These are phyloP conservation scores for Immersiporthe knoxdaviesiana DNA, from an alignment of 2,329 filamentous ascomycete genomes.

Conservation along the genomic window DNA sequence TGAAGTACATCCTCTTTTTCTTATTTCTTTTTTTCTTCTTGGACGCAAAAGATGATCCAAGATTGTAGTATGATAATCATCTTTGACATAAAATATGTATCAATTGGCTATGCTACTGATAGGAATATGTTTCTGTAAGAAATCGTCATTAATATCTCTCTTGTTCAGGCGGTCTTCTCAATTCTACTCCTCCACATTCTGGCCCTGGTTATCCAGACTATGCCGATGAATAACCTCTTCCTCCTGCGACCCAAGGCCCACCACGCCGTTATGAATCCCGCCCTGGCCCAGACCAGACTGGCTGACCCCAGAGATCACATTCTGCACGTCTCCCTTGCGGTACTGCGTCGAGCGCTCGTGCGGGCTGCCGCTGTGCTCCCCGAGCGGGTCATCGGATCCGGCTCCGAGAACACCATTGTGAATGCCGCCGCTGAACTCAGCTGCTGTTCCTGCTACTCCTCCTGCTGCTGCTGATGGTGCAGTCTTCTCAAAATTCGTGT, in stretches of 20 bases:
- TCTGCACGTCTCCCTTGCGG: slow-evolving; percentile 4
- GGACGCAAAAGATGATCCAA: no score
- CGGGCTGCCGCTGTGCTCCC: background rate
- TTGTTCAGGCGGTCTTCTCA: background rate
- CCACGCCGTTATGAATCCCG: slow-evolving; percentile 12
- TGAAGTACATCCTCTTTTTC: background rate
- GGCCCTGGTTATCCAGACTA: background rate
- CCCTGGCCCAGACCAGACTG: slow-evolving; percentile 14
- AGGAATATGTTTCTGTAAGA: background rate
- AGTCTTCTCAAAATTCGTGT: background rate
- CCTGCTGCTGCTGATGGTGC: background rate
- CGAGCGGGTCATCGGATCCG: slow-evolving; percentile 1
- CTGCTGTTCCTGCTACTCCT: background rate
- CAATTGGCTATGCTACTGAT: background rate
- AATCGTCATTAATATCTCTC: background rate
- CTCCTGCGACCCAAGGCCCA: slow-evolving; percentile 10
- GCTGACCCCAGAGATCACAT: slow-evolving; percentile 4
- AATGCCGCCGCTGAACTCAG: slow-evolving; percentile 5
- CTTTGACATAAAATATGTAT: background rate
- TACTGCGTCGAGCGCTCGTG: slow-evolving; percentile 14
- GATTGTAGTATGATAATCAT: background rate
- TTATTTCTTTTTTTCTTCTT: background rate
- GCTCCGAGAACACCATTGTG: slow-evolving; percentile 8
- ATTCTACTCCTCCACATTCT: background rate
- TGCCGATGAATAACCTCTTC: background rate